Evolutionary conservation across 257 asterid genomes (phyloP), one percentile per base, ranked within the genome.

Genomic region (Craterostigma plantagineum): DNA sequence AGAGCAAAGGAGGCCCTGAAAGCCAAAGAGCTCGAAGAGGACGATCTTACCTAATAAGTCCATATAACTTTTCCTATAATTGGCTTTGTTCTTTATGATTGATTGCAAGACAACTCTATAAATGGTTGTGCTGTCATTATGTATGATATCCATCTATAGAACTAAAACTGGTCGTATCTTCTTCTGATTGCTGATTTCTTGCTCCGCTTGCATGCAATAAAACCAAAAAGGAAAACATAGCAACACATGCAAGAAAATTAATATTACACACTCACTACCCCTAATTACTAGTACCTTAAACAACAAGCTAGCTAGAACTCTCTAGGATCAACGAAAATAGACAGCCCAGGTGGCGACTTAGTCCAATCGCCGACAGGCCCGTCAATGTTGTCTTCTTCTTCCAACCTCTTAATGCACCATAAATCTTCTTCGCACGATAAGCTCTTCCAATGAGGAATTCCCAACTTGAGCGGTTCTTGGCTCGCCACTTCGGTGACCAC

Each of bases 1-100:
- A 81, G 97, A 76, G 93, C 79, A 62, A 86, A 81, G 90, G 97
- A 86, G 59, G 70, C 87, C 16, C 37, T 86, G 66, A 86, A 81
- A 76, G 97, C 97, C 6, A 78, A 73, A 67, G 97, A 81, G 70
- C 69, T 71, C 5, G 97, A 81, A 64, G 97, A 81, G 51, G 94
- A 81, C 37, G 94, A 86, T 71, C 92, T 86, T 37, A 86, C 97
- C 54, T 86, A 60, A n/a, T n/a, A n/a, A 76, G 52, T 40, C 23
- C 37, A 11, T 9, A 34, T 30, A 43, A 43, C 44, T 34, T 35
- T 33, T 16, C 43, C 51, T 23, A 23, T 23, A 23, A 23, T 2
- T 23, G 30, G 30, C 30, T 23, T 23, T 6, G 30, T 23, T 23
- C 6, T 23, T 23, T 23, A 6, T 23, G 30, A 23, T 23, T 23